Evolutionary conservation across 2,329 filamentous ascomycete species (phyloP).

Genomic region (Samsoniella hepiali): DNA sequence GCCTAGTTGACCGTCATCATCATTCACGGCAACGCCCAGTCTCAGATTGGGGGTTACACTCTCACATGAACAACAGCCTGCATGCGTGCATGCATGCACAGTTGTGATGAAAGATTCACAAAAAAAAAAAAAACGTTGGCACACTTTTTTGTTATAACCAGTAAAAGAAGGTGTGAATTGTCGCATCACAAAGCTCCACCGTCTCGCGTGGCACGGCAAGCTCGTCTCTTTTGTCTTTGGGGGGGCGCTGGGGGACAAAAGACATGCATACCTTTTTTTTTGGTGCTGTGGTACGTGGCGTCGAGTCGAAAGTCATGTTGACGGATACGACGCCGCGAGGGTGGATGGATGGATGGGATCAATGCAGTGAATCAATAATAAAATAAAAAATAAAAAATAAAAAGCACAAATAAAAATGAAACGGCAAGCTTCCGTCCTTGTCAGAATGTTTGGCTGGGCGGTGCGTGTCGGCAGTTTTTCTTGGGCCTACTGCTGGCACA

Average conservation of each 20-base stretch:
- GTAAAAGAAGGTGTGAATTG: not conserved
- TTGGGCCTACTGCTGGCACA: not conserved
- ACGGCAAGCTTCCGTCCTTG: not conserved
- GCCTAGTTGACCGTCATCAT: too few relatives aligned
- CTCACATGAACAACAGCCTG: not conserved
- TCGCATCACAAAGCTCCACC: conserved; percentile 1
- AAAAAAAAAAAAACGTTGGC: too few relatives aligned
- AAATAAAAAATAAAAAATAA: not conserved
- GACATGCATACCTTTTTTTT: not conserved
- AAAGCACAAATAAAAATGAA: not conserved
- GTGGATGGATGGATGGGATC: not conserved
- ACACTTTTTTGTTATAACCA: too few relatives aligned
- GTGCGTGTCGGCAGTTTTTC: conserved; percentile 8
- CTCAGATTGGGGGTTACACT: conserved; percentile 7
- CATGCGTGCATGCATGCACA: not conserved
- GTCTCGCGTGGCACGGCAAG: conserved; percentile 9
- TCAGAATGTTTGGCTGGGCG: not conserved
- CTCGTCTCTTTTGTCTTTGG: not conserved
- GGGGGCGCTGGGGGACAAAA: not conserved
- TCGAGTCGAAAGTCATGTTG: not conserved
- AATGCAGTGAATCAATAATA: not conserved
- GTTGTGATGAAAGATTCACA: too few relatives aligned
- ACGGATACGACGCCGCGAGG: not conserved
- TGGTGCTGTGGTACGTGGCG: not conserved
- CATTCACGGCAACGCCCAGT: not conserved